phyloP scores from a whole-genome alignment of 129 eudicot species.

The sunflower (Helianthus annuus) region HanXRQr2.0-SUNRISE NC_035436.2:162063855-162064354 shows the following conservation, averaged over 20 bases:
- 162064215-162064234: neutral
- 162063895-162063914: constrained; percentile 5
- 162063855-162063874: constrained; percentile 13
- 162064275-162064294: constrained; percentile 18
- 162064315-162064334: constrained; percentile 6
- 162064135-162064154: neutral
- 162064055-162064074: too few relatives aligned
- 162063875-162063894: constrained; percentile 25
- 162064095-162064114: too few relatives aligned
- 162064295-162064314: neutral
- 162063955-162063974: constrained; percentile 21
- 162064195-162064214: neutral
- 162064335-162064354: neutral
- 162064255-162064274: constrained; percentile 13
- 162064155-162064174: neutral
- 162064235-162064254: neutral
- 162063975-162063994: constrained; percentile 19
- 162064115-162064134: neutral
- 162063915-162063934: neutral
- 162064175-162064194: neutral
- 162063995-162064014: neutral
- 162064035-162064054: too few relatives aligned
- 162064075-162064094: too few relatives aligned
- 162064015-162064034: too few relatives aligned
- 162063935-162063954: constrained; percentile 4